Conservation (phyloP, 2,329 filamentous ascomycete genomes). For the Neoscytalidium dimidiatum region DNA sequence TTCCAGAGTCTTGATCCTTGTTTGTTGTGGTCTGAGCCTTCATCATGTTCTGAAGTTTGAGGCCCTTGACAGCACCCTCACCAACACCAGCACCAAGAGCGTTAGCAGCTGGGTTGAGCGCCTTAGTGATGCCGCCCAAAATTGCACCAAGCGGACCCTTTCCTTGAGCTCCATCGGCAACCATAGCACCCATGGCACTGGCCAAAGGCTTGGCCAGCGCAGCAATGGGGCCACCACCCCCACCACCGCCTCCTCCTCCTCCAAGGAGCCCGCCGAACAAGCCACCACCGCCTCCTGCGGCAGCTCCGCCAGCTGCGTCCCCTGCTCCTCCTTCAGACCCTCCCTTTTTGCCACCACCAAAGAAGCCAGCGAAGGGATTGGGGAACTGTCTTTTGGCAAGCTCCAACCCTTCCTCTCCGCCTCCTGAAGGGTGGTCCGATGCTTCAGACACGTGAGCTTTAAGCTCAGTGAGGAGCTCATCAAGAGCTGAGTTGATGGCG, state of each 20-base stretch:
- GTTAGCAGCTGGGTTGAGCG: constrained; percentile 1
- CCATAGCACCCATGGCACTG: not conserved
- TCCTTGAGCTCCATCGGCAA: not conserved
- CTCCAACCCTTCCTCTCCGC: not conserved
- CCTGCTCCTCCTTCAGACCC: not conserved
- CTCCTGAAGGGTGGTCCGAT: not conserved
- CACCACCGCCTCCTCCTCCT: not conserved
- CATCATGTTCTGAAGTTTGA: not conserved
- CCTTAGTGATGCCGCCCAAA: not conserved
- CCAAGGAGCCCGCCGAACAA: not conserved
- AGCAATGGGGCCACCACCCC: not conserved
- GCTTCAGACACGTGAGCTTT: not conserved
- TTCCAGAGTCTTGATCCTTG: not conserved
- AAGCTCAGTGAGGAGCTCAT: not conserved
- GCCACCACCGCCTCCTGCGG: not conserved
- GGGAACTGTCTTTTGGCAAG: not conserved
- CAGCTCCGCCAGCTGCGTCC: not conserved
- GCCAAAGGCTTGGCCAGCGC: not conserved
- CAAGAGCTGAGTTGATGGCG: not conserved
- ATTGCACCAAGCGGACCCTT: not conserved
- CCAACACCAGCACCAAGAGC: constrained; percentile 13
- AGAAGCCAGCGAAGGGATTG: not conserved
- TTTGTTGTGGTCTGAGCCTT: not conserved
- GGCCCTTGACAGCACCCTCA: constrained; percentile 10
- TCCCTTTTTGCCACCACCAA: not conserved